Evolutionary conservation across 768 basidiomycete genomes (phyloP).

Genomic region (Boletellus emodensis): DNA sequence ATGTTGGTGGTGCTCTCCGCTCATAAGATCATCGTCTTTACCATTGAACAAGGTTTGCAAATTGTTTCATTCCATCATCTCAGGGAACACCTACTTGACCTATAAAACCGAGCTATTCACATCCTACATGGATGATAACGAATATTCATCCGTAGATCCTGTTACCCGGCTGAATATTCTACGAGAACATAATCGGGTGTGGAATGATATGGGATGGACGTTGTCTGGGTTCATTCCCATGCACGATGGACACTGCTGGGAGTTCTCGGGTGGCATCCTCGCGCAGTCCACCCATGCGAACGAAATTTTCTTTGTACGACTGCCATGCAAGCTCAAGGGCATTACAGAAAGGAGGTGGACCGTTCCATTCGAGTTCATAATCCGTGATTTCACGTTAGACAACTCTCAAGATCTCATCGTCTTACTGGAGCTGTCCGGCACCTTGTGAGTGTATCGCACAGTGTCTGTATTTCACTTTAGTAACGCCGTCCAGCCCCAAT

Average conservation of each 20-base stretch:
- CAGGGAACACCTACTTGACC: slow-evolving; percentile 20
- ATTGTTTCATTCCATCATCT: slow-evolving; percentile 26
- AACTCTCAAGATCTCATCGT: slow-evolving; percentile 34
- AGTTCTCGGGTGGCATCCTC: slow-evolving; percentile 34
- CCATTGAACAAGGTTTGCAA: slow-evolving; percentile 26
- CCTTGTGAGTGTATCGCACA: slow-evolving; percentile 13
- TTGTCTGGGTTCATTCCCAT: slow-evolving; percentile 12
- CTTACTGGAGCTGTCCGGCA: slow-evolving; percentile 23
- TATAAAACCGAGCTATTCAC: slow-evolving; percentile 32
- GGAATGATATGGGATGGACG: slow-evolving; percentile 26
- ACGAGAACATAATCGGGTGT: slow-evolving; percentile 24
- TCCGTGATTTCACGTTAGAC: slow-evolving; percentile 37
- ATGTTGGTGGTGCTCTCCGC: background rate
- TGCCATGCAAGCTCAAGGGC: slow-evolving; percentile 31
- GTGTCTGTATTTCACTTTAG: background rate
- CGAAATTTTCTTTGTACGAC: slow-evolving; percentile 21
- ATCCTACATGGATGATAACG: slow-evolving; percentile 25
- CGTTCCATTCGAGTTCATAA: slow-evolving; percentile 20
- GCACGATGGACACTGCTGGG: slow-evolving; percentile 28
- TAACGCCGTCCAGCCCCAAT: slow-evolving; percentile 11
- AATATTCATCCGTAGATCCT: slow-evolving; percentile 16
- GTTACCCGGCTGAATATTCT: slow-evolving; percentile 25
- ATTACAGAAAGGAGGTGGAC: slow-evolving; percentile 29
- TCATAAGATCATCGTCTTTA: background rate
- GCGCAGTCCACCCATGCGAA: slow-evolving; percentile 22